Conservation (phyloP, 768 basidiomycete genomes). For the Amyloporia xantha region DNA sequence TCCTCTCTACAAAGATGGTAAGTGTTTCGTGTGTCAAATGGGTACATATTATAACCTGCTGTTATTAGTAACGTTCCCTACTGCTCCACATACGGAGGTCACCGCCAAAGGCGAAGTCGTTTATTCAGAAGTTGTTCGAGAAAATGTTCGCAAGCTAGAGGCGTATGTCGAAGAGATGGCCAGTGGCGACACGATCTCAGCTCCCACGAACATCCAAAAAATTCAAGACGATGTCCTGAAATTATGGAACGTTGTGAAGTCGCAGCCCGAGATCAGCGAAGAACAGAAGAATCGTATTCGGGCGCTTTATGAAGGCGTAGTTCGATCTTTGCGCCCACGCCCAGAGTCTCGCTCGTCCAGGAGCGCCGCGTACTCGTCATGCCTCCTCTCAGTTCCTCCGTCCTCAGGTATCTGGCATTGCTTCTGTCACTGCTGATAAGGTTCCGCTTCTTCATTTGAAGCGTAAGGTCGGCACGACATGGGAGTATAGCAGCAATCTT, state of each 20-base stretch:
- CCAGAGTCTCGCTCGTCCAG: conserved; percentile 54
- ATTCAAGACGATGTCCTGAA: conserved; percentile 96
- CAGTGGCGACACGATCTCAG: conserved; percentile 80
- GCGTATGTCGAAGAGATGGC: conserved; percentile 99
- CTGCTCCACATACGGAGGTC: conserved; percentile 92
- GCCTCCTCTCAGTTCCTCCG: conserved; percentile 97
- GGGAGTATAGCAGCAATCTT: conserved; percentile 99
- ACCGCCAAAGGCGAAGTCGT: conserved; percentile 91
- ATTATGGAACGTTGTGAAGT: conserved; percentile 95
- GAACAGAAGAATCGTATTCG: conserved; percentile 96
- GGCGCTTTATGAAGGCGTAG: conserved; percentile 92
- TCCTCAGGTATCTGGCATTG: conserved; percentile 69
- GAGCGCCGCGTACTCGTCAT: conserved; percentile 62
- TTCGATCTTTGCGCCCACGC: conserved; percentile 80
- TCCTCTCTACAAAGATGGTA: conserved; percentile 95
- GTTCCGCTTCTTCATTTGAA: conserved; percentile 94
- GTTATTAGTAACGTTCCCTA: conserved; percentile 87
- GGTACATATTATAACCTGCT: not conserved
- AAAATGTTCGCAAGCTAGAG: conserved; percentile 95
- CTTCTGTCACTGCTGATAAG: conserved; percentile 79
- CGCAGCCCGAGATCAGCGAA: conserved; percentile 93
- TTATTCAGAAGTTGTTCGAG: conserved; percentile 90
- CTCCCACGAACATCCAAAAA: conserved; percentile 89
- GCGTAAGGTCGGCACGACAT: conserved; percentile 88
- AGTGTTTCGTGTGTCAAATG: conserved; percentile 24